phyloP scores from a whole-genome alignment of 805 yeast genomes.

The Kodamaea lidongshanica region DNA sequence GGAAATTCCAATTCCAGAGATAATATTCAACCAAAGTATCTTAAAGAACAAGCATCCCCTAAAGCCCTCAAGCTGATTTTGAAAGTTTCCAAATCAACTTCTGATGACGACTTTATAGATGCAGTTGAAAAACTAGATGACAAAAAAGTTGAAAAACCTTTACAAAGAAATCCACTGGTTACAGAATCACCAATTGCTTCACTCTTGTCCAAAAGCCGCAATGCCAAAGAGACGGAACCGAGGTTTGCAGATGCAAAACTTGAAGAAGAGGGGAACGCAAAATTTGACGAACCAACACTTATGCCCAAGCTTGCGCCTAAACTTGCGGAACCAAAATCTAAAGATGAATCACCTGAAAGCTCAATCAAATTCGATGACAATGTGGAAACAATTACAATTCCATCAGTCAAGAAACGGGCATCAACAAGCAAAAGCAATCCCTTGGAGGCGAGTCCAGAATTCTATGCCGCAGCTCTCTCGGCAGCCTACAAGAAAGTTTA shows the following conservation, averaged over 20 bases:
- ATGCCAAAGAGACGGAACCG: no score
- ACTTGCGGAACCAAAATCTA: not conserved
- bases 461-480: constrained; percentile 19
- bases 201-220: no score
- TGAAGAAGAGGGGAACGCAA: no score
- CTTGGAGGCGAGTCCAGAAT: constrained; percentile 12
- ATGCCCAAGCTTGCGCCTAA: constrained; percentile 8
- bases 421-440: constrained; percentile 1
- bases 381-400: constrained; percentile 33
- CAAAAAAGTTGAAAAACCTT: not conserved
- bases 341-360: constrained; percentile 18
- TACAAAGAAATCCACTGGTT: no score
- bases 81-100: constrained; percentile 3
- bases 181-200: no score
- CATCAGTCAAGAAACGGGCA: constrained; percentile 1
- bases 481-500: constrained; percentile 22
- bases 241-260: no score
- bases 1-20: no score
- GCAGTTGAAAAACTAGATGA: constrained; percentile 5
- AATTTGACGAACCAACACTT: no score
- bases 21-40: no score
- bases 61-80: constrained; percentile 4
- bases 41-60: no score
- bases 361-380: constrained; percentile 34
- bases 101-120: constrained; percentile 6